phyloP scores from a whole-genome alignment of 805 yeast species.

The Limtongozyma cylindracea region DNA sequence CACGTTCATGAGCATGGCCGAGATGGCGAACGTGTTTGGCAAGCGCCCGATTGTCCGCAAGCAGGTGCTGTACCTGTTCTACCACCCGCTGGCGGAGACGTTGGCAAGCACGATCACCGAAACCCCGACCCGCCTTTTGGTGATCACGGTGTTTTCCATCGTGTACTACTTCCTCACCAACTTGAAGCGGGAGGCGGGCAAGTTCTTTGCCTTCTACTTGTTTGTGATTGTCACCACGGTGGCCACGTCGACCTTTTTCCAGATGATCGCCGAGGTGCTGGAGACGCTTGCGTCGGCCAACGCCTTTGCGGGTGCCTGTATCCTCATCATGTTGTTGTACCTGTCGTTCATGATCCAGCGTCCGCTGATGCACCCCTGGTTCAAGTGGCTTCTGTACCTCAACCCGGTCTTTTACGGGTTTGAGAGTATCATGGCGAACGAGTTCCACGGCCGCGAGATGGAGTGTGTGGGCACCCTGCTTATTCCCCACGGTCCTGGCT shows the following conservation, averaged over 20 bases:
- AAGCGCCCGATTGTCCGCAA: conserved; percentile 8
- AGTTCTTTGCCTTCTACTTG: conserved; percentile 23
- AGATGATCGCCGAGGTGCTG: conserved; percentile 24
- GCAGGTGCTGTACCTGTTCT: conserved; percentile 7
- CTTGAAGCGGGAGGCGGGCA: conserved; percentile 24
- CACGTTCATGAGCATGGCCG: conserved; percentile 21
- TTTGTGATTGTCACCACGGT: conserved; percentile 20
- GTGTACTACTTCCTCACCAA: conserved; percentile 26
- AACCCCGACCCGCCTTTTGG: conserved; percentile 12
- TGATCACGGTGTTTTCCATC: conserved; percentile 17
- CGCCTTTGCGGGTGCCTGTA: conserved; percentile 22
- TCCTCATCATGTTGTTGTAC: conserved; percentile 8
- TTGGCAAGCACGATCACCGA: conserved; percentile 5
- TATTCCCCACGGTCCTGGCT: conserved; percentile 7
- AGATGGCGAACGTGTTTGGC: conserved; percentile 8
- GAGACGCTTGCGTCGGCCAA: conserved; percentile 29
- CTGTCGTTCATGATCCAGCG: conserved; percentile 4
- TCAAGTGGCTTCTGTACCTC: neutral
- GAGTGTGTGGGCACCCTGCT: conserved; percentile 1
- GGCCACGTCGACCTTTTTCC: conserved; percentile 26
- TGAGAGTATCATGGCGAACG: conserved; percentile 8
- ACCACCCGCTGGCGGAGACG: conserved; percentile 8
- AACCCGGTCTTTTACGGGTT: conserved; percentile 5
- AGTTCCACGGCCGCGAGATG: conserved; percentile 8
- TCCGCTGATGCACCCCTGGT: neutral